phyloP scores from a whole-genome alignment of 305 asterid species.

The Fraxinus greggii region DNA sequence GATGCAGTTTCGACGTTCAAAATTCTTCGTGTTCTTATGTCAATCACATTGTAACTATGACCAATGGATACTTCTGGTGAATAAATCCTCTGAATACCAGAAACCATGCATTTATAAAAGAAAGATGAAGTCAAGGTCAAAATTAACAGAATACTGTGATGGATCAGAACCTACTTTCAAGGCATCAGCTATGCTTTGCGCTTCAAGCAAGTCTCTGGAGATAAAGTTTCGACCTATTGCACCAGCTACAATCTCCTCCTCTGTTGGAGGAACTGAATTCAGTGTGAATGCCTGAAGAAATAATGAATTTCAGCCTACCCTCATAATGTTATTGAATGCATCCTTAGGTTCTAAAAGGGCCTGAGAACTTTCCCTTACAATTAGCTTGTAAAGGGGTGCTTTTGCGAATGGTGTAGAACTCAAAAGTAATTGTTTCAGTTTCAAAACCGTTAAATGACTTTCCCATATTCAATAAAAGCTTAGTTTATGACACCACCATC shows the following conservation, averaged over 20 bases:
- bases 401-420: not conserved
- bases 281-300: conserved; percentile 65
- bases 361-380: not conserved
- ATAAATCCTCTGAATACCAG: conserved; percentile 55
- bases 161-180: conserved; percentile 37
- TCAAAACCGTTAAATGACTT: too few relatives aligned
- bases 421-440: not conserved
- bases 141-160: not conserved
- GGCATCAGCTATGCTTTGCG: conserved; percentile 64
- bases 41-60: conserved; percentile 76
- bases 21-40: conserved; percentile 55
- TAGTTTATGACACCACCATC: not conserved
- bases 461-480: too few relatives aligned
- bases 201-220: conserved; percentile 71
- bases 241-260: conserved; percentile 65
- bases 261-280: conserved; percentile 72
- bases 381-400: not conserved
- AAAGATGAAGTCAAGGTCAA: not conserved
- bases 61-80: conserved; percentile 69
- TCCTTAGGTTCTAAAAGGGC: not conserved
- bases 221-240: conserved; percentile 70
- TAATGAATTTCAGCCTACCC: not conserved
- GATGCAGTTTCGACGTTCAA: conserved; percentile 84
- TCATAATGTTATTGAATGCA: not conserved
- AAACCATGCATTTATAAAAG: conserved; percentile 1